A percentile compares a stretch with the other conserved stretches of the same genome.
phyloP scores from a whole-genome alignment of 2,329 filamentous ascomycete species.

The Dothistroma pini region DNA sequence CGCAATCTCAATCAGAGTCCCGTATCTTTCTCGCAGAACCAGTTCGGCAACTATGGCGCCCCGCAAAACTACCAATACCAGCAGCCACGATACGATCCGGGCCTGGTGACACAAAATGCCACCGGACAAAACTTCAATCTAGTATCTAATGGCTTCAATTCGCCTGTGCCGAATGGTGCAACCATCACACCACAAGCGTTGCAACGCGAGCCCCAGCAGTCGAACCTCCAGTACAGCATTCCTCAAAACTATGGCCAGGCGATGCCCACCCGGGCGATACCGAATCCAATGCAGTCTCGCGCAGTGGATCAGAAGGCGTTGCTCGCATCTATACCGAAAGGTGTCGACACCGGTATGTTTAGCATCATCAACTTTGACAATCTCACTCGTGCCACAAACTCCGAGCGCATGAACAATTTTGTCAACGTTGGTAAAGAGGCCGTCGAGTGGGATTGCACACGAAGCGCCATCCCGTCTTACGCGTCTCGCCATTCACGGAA shows the following conservation, averaged over 20 bases:
- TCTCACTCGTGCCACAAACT: constrained; percentile 44
- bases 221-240: constrained; percentile 11
- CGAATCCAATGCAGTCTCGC: constrained; percentile 8
- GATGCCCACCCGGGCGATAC: constrained; percentile 1
- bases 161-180: constrained; percentile 17
- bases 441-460: constrained; percentile 43
- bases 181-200: constrained; percentile 34
- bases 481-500: constrained; percentile 44
- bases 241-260: constrained; percentile 9
- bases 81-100: constrained; percentile 27
- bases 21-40: constrained; percentile 24
- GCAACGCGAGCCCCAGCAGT: constrained; percentile 17
- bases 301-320: constrained; percentile 28
- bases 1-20: constrained; percentile 30
- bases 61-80: constrained; percentile 25
- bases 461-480: constrained; percentile 44
- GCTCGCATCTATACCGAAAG: constrained; percentile 29
- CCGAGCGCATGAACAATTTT: constrained; percentile 42
- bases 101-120: constrained; percentile 3
- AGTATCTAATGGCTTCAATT: constrained; percentile 10
- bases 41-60: constrained; percentile 22
- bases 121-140: constrained; percentile 22
- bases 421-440: constrained; percentile 43
- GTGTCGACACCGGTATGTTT: constrained; percentile 37
- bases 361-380: constrained; percentile 41